Evolutionary conservation across 139 green algal genomes (phyloP), one percentile per base, ranked within the genome.

Genomic region (Chlorella vulgaris): DNA sequence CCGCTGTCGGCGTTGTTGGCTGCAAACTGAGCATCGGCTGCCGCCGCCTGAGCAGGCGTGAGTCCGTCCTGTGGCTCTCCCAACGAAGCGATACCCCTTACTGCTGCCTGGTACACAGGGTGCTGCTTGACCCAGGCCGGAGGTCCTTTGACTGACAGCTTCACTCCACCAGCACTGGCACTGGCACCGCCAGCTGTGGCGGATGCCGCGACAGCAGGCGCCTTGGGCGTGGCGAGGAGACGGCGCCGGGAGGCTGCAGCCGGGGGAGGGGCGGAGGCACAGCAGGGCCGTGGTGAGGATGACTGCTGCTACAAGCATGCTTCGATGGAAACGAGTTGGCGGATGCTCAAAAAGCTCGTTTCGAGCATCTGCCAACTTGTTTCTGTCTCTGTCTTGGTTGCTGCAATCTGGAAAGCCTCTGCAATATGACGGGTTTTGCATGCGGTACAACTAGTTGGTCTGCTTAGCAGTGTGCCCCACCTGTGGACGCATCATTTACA

Each of bases 401-500:
- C n/a, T n/a, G n/a, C n/a, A n/a, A n/a, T n/a, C n/a, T n/a, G n/a
- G n/a, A n/a, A n/a, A n/a, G n/a, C n/a, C n/a, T n/a, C n/a, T n/a
- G n/a, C n/a, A n/a, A n/a, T n/a, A n/a, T n/a, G n/a, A n/a, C n/a
- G n/a, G n/a, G n/a, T n/a, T n/a, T n/a, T n/a, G n/a, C n/a, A n/a
- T n/a, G n/a, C n/a, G n/a, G n/a, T n/a, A n/a, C n/a, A n/a, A n/a
- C n/a, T n/a, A n/a, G n/a, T n/a, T n/a, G n/a, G n/a, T n/a, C n/a
- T n/a, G n/a, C n/a, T n/a, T n/a, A n/a, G n/a, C n/a, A n/a, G n/a
- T n/a, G n/a, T n/a, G n/a, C n/a, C 65, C 31, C 31, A 63, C 55
- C 55, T 33, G 70, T 77, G 19, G 70, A 77, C 10, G 5, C 18
- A 31, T 77, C 70, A 43, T 77, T 77, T 10, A 77, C 1, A 53